Conservation (phyloP, 331 rosid genomes). For the Pyracantha coccinea region DNA sequence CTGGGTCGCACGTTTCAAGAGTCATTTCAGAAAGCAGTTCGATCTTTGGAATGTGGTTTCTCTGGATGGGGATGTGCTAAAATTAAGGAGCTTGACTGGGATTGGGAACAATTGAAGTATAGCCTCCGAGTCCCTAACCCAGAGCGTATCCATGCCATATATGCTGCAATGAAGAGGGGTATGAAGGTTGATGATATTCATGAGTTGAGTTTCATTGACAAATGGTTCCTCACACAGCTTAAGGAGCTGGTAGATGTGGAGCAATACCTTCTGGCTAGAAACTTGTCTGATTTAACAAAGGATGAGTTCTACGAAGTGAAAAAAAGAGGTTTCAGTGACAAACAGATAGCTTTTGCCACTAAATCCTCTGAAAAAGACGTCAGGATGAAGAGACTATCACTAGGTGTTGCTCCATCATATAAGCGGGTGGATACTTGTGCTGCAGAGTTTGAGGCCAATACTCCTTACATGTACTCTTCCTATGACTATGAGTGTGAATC, state of each 20-base stretch:
- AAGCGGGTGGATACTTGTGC: slow-evolving; percentile 99
- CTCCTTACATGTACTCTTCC: slow-evolving; percentile 98
- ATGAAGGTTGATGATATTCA: slow-evolving; percentile 73
- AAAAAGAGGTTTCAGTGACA: slow-evolving; percentile 93
- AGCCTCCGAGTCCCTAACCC: slow-evolving; percentile 90
- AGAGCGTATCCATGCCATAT: slow-evolving; percentile 78
- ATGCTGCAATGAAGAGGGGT: slow-evolving; percentile 96
- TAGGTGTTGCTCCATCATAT: slow-evolving; percentile 75
- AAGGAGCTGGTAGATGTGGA: slow-evolving; percentile 86
- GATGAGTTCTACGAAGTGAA: slow-evolving; percentile 79
- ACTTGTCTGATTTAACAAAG: slow-evolving; percentile 51
- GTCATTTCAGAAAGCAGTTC: slow-evolving; percentile 92
- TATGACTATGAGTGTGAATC: slow-evolving; percentile 98
- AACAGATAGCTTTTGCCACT: slow-evolving; percentile 90
- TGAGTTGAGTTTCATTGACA: slow-evolving; percentile 74
- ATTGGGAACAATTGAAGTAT: slow-evolving; percentile 85
- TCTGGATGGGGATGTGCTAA: slow-evolving; percentile 89
- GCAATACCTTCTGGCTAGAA: slow-evolving; percentile 52
- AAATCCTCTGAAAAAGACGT: slow-evolving; percentile 79
- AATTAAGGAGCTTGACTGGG: slow-evolving; percentile 78
- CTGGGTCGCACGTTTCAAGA: slow-evolving; percentile 93
- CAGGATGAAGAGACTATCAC: slow-evolving; percentile 49
- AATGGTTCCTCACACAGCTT: slow-evolving; percentile 88
- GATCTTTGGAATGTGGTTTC: slow-evolving; percentile 81
- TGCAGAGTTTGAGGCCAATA: slow-evolving; percentile 97